Evolutionary conservation across 148 eudicot genomes (phyloP).

Genomic region (Pouteria glomerata): DNA sequence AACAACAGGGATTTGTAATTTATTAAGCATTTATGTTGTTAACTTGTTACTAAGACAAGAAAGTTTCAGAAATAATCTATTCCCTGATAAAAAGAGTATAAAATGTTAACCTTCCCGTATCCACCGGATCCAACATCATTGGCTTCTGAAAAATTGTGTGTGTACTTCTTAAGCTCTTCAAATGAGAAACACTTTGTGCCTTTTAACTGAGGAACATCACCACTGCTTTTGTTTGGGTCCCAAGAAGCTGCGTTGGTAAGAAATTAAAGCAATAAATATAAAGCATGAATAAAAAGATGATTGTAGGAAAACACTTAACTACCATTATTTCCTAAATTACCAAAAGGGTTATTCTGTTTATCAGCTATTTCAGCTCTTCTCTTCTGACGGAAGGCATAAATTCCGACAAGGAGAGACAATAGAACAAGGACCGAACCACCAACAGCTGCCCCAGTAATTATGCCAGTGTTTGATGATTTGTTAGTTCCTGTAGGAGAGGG

Average conservation of each 20-base stretch:
- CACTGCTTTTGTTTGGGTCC: too few relatives aligned
- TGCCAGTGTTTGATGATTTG: slow-evolving; percentile 31
- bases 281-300: not conserved
- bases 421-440: slow-evolving; percentile 41
- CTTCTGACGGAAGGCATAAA: slow-evolving; percentile 54
- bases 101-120: slow-evolving; percentile 62
- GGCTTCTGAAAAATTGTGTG: slow-evolving; percentile 58
- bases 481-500: slow-evolving; percentile 16
- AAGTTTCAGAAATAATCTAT: not conserved
- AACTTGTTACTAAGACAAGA: not conserved
- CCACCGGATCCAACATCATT: slow-evolving; percentile 74
- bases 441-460: slow-evolving; percentile 42
- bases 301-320: not conserved
- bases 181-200: slow-evolving; percentile 71
- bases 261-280: not conserved
- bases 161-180: too few relatives aligned
- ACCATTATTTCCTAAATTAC: slow-evolving; percentile 25
- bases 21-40: not conserved
- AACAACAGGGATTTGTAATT: not conserved
- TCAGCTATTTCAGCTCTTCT: slow-evolving; percentile 52
- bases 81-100: not conserved
- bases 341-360: slow-evolving; percentile 50
- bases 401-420: slow-evolving; percentile 42
- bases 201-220: slow-evolving; percentile 62
- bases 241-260: slow-evolving; percentile 36